Evolutionary conservation across 352 stramenopile genomes (phyloP), one percentile per base, ranked within the genome.

Genomic region (Phytophthora syringae): DNA sequence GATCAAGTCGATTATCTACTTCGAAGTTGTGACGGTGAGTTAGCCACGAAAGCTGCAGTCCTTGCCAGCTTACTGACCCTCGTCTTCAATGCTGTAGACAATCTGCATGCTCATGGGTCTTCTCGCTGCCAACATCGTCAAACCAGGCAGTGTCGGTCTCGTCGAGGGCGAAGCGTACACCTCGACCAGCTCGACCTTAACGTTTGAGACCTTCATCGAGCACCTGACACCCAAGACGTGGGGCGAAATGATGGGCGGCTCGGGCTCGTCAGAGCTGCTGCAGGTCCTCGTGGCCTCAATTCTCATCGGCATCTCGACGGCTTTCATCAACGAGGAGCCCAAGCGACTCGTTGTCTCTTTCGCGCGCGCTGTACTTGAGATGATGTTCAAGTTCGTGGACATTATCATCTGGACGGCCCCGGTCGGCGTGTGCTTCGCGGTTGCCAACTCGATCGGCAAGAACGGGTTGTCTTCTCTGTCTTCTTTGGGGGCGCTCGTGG

Each of bases 311-410:
- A 52, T 74, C 5, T 53, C 70, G 9, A 80, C 75, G 0, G 54
- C 75, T 0, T 36, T 68, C 36, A 48, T 78, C 7, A 39, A 51
- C 7, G 59, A 64, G 0, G 20, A 79, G 37, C 59, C 47, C 60
- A 84, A 84, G 64, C 28, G 48, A 3, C 30, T 75, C 32, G 71
- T 84, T 28, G 18, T 84, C 21, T 47, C 73, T 0, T 63, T 70
- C 6, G 18, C 72, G 0, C 64, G 62, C 13, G 72, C 76, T 3
- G 57, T 84, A 2, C 76, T 81, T 47, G 67, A 78, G 53, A 77
- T 81, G 64, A 81, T 81, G 69, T 84, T 84, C 58, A 81, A 76
- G 57, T 81, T 84, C 42, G 72, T 81, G 7, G 69, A 79, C 37
- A 81, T 84, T 36, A 64, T 84, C 40, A 79, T 84, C 34, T 84